A percentile compares a stretch with the other conserved stretches of the same genome.
phyloP scores from a whole-genome alignment of 2,329 filamentous ascomycete species.

The Zopfia rhizophila region DNA sequence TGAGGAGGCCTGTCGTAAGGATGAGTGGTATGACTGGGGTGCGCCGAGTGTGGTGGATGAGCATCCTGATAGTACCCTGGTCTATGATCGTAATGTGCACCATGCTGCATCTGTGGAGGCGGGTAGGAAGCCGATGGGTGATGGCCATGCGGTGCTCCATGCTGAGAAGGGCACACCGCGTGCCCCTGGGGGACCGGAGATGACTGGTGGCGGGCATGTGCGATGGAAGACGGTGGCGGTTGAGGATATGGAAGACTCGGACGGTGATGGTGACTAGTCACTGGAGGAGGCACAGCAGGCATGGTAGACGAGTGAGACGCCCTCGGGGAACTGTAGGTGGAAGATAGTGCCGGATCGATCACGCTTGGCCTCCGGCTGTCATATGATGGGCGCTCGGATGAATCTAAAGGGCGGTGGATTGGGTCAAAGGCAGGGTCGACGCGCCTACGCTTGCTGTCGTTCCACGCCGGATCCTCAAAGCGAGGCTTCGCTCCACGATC shows the following conservation, averaged over 20 bases:
- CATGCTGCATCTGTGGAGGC: neutral
- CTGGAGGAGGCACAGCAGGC: conserved; percentile 10
- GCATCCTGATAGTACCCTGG: conserved; percentile 41
- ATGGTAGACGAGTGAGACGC: conserved; percentile 11
- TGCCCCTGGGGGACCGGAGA: conserved; percentile 32
- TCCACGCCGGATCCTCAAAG: conserved; percentile 45
- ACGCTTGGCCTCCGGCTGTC: conserved; percentile 31
- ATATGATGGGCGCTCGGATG: conserved; percentile 25
- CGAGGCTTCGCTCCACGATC: conserved; percentile 24
- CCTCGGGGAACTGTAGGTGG: conserved; percentile 22
- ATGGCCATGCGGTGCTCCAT: conserved; percentile 3
- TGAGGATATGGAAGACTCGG: conserved; percentile 38
- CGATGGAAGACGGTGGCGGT: conserved; percentile 12
- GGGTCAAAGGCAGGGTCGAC: conserved; percentile 38
- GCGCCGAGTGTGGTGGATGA: conserved; percentile 23
- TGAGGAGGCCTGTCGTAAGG: conserved; percentile 32
- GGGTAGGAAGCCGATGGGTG: neutral
- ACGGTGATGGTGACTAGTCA: conserved; percentile 35
- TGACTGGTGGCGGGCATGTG: conserved; percentile 41
- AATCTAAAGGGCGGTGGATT: conserved; percentile 27
- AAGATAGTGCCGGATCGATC: conserved; percentile 36
- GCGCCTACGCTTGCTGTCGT: conserved; percentile 37
- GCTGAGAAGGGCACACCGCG: conserved; percentile 25
- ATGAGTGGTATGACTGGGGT: no score
- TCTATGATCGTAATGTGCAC: conserved; percentile 31